These are phyloP conservation scores for Chlamydomonas incerta DNA, from an alignment of 139 green algal genomes.

Conservation along the genomic window DNA sequence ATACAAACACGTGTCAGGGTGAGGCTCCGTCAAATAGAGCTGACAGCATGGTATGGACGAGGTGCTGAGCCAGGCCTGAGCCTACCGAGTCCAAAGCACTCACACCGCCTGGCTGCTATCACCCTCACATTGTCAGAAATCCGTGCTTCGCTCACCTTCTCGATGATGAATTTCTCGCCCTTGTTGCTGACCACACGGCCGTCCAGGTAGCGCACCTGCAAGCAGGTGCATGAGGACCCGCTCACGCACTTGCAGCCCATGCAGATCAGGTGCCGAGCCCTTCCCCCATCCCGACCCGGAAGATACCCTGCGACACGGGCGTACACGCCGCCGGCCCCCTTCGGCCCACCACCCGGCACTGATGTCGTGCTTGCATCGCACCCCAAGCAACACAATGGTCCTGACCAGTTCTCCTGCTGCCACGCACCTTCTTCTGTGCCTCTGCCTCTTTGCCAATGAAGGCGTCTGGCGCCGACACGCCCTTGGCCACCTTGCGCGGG, in stretches of 20 bases:
- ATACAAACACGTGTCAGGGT: too few species aligned
- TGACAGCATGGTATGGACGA: too few species aligned
- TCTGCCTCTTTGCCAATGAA: neutral
- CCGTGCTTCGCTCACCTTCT: constrained; percentile 58
- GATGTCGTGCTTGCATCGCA: neutral
- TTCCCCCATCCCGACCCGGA: neutral
- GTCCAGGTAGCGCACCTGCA: constrained; percentile 68
- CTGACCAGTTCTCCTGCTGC: too few species aligned
- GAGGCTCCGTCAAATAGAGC: too few species aligned
- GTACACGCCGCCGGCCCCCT: neutral
- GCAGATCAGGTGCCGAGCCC: too few species aligned
- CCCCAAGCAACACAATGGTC: too few species aligned
- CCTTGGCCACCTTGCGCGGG: neutral
- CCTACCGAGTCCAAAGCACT: too few species aligned
- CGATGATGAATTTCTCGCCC: constrained; percentile 82
- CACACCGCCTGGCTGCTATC: too few species aligned
- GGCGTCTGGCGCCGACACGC: neutral
- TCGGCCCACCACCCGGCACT: neutral
- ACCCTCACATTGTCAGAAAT: too few species aligned
- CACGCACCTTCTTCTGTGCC: constrained; percentile 5
- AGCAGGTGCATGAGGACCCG: too few species aligned
- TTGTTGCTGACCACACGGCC: constrained; percentile 62
- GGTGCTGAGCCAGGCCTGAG: too few species aligned
- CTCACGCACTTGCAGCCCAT: neutral
- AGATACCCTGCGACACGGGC: too few species aligned